Conservation (phyloP, 495 filamentous ascomycete genomes). For the Aspergillus hancockii region DNA sequence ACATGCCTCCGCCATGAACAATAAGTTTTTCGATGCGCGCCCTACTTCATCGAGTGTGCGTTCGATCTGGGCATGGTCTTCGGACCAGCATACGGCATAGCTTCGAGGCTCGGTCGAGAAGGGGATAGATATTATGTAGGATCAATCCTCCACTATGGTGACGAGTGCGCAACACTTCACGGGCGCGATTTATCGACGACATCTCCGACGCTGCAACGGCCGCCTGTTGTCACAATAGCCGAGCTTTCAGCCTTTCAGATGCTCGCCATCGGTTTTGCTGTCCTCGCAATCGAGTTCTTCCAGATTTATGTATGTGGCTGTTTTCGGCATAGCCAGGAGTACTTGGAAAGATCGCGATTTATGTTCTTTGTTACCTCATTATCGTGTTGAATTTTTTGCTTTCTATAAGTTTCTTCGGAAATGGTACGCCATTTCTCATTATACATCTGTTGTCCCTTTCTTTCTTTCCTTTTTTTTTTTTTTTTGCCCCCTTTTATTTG, state of each 20-base stretch:
- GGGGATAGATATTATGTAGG: not conserved
- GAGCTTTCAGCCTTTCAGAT: slow-evolving; percentile 8
- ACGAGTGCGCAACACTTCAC: not conserved
- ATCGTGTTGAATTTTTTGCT: slow-evolving; percentile 16
- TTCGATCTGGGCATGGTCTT: not conserved
- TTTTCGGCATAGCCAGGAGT: slow-evolving; percentile 48
- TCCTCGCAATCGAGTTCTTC: slow-evolving; percentile 8
- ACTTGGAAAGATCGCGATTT: slow-evolving; percentile 44
- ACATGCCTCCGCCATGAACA: not conserved
- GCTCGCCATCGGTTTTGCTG: slow-evolving; percentile 9
- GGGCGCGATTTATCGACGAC: not conserved
- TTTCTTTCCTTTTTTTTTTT: too few relatives aligned
- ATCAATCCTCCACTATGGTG: slow-evolving; percentile 6
- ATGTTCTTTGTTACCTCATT: slow-evolving; percentile 30
- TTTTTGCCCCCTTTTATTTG: slow-evolving; percentile 1
- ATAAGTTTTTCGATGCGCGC: not conserved
- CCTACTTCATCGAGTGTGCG: not conserved
- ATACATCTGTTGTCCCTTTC: slow-evolving; percentile 8
- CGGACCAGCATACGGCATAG: slow-evolving; percentile 1
- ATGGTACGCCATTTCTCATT: slow-evolving; percentile 12
- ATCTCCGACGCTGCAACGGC: slow-evolving; percentile 1
- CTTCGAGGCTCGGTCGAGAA: not conserved
- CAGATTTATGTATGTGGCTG: slow-evolving; percentile 26
- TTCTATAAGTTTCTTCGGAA: slow-evolving; percentile 15
- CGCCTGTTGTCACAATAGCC: slow-evolving; percentile 7